Conservation (phyloP, 495 filamentous ascomycete species). For the Podospora comata region DNA sequence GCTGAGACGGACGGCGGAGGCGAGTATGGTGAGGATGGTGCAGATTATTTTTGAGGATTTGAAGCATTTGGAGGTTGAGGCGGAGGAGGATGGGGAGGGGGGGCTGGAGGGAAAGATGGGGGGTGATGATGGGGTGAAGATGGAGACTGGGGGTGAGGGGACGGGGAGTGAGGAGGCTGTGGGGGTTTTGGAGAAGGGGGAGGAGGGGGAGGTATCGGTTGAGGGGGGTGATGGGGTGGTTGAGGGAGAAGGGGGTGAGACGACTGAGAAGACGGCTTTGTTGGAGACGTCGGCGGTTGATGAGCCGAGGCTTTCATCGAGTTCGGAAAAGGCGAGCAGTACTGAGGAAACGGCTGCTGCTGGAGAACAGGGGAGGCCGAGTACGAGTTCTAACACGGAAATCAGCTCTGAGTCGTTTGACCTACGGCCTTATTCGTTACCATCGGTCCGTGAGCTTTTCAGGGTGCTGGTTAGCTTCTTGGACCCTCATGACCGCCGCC, state of each 20-base stretch:
- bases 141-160: constrained; percentile 84
- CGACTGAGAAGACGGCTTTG: constrained; percentile 28
- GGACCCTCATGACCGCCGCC: constrained; percentile 86
- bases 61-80: constrained; percentile 76
- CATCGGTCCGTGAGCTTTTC: constrained; percentile 91
- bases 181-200: constrained; percentile 11
- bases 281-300: constrained; percentile 41
- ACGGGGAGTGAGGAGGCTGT: constrained; percentile 41
- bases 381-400: constrained; percentile 34
- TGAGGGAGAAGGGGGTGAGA: constrained; percentile 17
- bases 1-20: constrained; percentile 85
- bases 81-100: constrained; percentile 55
- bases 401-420: constrained; percentile 47
- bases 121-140: constrained; percentile 73
- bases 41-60: constrained; percentile 93
- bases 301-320: constrained; percentile 47
- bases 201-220: constrained; percentile 25
- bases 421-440: constrained; percentile 85
- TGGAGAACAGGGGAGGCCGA: constrained; percentile 29
- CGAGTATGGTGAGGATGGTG: constrained; percentile 97
- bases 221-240: constrained; percentile 36
- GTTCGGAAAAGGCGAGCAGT: constrained; percentile 37
- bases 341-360: constrained; percentile 23
- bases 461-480: constrained; percentile 91
- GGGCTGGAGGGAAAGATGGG: constrained; percentile 59